phyloP scores from a whole-genome alignment of 148 eudicot genomes.

The Agrostemma githago region DNA sequence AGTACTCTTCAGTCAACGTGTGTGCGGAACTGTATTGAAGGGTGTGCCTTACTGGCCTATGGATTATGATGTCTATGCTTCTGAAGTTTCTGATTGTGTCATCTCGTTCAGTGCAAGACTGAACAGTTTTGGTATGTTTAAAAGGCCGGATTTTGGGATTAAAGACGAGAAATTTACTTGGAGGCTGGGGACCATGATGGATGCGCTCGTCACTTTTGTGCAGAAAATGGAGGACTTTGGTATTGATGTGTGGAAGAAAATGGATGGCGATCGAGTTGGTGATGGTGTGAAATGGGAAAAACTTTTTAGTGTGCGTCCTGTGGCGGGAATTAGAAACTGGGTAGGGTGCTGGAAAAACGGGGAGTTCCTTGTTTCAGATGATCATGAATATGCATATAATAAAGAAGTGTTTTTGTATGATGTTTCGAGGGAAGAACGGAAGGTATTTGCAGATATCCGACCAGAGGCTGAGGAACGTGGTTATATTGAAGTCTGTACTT shows the following conservation, averaged over 20 bases:
- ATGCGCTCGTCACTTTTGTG: conserved; percentile 2
- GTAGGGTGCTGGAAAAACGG: conserved; percentile 4
- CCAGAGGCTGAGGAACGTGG: background rate
- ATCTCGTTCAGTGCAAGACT: conserved; percentile 8
- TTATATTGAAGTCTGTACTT: conserved; percentile 1
- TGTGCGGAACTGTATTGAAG: background rate
- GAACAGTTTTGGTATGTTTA: background rate
- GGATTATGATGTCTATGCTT: conserved; percentile 5
- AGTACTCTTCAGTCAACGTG: conserved; percentile 1
- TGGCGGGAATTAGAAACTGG: background rate
- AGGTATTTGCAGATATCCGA: background rate
- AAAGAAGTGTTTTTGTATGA: conserved; percentile 10
- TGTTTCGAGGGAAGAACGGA: background rate
- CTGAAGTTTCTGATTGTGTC: background rate
- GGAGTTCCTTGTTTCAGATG: conserved; percentile 6
- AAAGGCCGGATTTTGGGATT: conserved; percentile 9
- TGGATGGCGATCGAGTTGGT: conserved; percentile 7
- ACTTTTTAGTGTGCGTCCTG: background rate
- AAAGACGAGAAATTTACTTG: background rate
- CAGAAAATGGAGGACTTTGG: background rate
- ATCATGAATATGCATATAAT: background rate
- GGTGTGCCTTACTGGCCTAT: conserved; percentile 10
- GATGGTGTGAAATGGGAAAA: background rate
- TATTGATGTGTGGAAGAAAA: conserved; percentile 8
- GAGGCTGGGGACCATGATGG: background rate